Base-by-base conservation (phyloP, 129 eudicot genomes). In the Artemisia tridentata region DNA sequence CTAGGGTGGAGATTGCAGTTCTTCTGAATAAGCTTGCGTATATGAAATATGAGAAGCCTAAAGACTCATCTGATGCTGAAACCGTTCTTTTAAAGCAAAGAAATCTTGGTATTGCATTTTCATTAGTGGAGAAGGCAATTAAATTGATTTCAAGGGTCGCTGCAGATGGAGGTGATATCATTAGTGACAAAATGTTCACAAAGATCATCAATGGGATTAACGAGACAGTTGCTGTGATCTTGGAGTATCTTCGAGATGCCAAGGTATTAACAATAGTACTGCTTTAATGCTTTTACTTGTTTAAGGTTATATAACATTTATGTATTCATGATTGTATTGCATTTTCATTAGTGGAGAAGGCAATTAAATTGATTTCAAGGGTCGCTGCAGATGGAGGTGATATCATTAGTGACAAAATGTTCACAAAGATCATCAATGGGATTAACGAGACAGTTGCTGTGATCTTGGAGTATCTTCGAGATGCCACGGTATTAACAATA, bases 1-100 rank as follows among this genome's bases (percentile, higher is more conserved):
- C 98, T 3, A 89, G 98, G 76, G 90, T 93, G 63, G 98, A 93
- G 79, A 80, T 89, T 73, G 95, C 98, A 74, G 96, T 93, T 77
- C 86, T 93, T 79, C 87, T 93, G 55, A 93, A 93, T 80, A 97
- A 93, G 48, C 67, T 93, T 17, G 97, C 92, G 0, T 87, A 89
- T 74, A 67, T 93, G 72, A 93, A 90, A 68, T 88, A 80, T 63
- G 98, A 87, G 80, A 86, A 90, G 68, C 72, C 84, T 46, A 68
- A 77, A 63, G 80, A 72, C 73, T 82, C 86, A 9, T 48, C 81
- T 20, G 78, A 67, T 58, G 65, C 69, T 14, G 92, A 78, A 62
- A 43, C 78, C 14, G 6, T 85, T 72, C 67, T 68, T 69, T 19
- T 64, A 63, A 93, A 89, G 83, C 84, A 81, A 67, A 78, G 92